Evolutionary conservation across 306 rosid genomes (phyloP).

Genomic region (Medicago ruthenica): DNA sequence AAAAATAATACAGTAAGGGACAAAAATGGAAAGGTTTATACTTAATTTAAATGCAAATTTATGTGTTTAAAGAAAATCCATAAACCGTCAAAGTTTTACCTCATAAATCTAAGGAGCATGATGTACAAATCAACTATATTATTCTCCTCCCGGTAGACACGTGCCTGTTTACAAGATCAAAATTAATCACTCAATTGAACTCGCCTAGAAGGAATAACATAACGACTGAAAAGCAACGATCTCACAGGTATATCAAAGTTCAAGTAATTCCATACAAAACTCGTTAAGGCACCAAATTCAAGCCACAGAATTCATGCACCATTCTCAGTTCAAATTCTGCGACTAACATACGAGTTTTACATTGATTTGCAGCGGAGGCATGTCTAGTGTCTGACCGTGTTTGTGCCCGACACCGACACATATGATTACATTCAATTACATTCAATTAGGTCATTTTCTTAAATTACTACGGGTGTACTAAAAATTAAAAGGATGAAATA

Average conservation of each 20-base stretch:
- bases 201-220: slow-evolving; percentile 27
- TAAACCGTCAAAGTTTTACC: slow-evolving; percentile 53
- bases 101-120: slow-evolving; percentile 88
- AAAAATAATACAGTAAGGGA: neutral
- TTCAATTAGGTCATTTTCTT: no score
- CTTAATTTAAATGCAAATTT: slow-evolving; percentile 13
- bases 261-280: slow-evolving; percentile 28
- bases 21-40: slow-evolving; percentile 12
- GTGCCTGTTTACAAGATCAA: slow-evolving; percentile 63
- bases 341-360: neutral
- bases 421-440: no score
- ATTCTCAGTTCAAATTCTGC: slow-evolving; percentile 7
- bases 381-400: no score
- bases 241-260: slow-evolving; percentile 7
- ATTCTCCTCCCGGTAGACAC: slow-evolving; percentile 78
- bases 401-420: no score
- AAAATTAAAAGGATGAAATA: no score
- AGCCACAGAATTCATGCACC: neutral
- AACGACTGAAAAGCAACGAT: slow-evolving; percentile 27
- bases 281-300: neutral
- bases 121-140: slow-evolving; percentile 87
- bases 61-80: slow-evolving; percentile 30
- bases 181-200: slow-evolving; percentile 31
- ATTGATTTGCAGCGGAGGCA: no score
- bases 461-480: no score